Evolutionary conservation across 1,284 basidiomycete genomes (phyloP), one percentile per base, ranked within the genome.

Genomic region (Earliella scabrosa): DNA sequence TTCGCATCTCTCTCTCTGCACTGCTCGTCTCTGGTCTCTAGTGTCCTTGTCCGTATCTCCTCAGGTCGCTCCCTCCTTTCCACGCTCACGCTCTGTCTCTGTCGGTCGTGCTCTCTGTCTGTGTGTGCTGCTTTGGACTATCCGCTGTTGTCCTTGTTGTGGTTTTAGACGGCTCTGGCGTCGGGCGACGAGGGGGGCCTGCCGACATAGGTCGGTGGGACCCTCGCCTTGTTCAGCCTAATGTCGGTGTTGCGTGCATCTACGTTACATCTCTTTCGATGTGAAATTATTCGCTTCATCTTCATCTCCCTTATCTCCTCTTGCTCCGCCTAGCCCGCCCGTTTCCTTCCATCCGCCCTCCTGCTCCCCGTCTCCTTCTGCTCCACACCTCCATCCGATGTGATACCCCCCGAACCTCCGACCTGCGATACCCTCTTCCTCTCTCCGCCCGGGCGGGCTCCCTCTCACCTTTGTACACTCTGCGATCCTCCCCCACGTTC

Each of bases 211-310:
- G 52, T 49, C 49, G 54, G 43, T 24, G 40, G 24, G 34, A 13
- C 29, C 29, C 29, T 38, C 16, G 21, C 16, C 2, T 24, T 38
- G 4, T 27, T 31, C n/a, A n/a, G n/a, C n/a, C n/a, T n/a, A n/a
- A n/a, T n/a, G n/a, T n/a, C n/a, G n/a, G n/a, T 36, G 35, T 11
- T 40, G 39, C 27, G 56, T 52, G 31, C 54, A 48, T 51, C 45
- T 53, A 52, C 43, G 14, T 35, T 45, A 39, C 45, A 43, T 34
- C 44, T 52, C 13, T 31, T 57, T 52, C 48, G 50, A 39, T 47
- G 54, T 62, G 50, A 62, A 62, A 45, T 62, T 62, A 62, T 62
- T 32, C 54, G 44, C 47, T 62, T 45, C 51, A n/a, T 23, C 39
- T 21, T 29, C 43, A 11, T 40, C 39, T 55, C 5, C 14, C 35